Evolutionary conservation across 495 filamentous ascomycete genomes (phyloP), one percentile per base, ranked within the genome.

Genomic region (Pyronema domesticum): DNA sequence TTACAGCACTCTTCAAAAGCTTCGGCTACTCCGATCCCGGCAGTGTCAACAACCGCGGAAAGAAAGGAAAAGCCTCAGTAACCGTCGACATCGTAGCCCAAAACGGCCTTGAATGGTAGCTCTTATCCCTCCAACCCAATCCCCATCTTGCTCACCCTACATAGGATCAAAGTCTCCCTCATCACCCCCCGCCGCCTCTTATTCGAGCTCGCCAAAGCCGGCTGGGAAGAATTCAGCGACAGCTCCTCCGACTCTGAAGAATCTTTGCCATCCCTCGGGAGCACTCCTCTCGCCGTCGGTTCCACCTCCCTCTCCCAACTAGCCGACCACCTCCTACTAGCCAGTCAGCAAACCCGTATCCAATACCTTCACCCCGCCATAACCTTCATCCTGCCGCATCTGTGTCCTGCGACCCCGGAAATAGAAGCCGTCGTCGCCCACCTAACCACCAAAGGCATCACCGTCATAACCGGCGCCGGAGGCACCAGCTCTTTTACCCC

Each of bases 201-300:
- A 42, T 75, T 78, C 56, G 78, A 81, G 51, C 74, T 81, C 62
- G 78, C 78, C n/a, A 74, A 80, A 66, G 76, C 75, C 46, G 76
- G 76, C 6, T 80, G 77, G 75, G 76, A 78, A 58, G 66, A 62
- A 47, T 68, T 68, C 35, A 67, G 67, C 19, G 64, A 63, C 9
- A 57, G 46, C 17, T 60, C 60, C 1, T 62, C 65, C 9, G 68
- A 68, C 17, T 71, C 69, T 23, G 51, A 59, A 15, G 55, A 40
- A 13, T 35, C 40, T 51, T 14, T 37, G 6, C 40, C 42, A 13
- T 18, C 36, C 17, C 43, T 15, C 13, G 14, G 54, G 55, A 11
- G 44, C 47, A 69, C 65, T 3, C 54, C 71, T 15, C 54, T 74
- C 30, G 58, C 58, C 10, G 59, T 54, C n/a, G 55, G 52, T 33